Percentiles rank a stretch among this genome's conserved stretches.
phyloP scores from a whole-genome alignment of 2,329 filamentous ascomycete genomes.

The Fusarium sp. region DNA sequence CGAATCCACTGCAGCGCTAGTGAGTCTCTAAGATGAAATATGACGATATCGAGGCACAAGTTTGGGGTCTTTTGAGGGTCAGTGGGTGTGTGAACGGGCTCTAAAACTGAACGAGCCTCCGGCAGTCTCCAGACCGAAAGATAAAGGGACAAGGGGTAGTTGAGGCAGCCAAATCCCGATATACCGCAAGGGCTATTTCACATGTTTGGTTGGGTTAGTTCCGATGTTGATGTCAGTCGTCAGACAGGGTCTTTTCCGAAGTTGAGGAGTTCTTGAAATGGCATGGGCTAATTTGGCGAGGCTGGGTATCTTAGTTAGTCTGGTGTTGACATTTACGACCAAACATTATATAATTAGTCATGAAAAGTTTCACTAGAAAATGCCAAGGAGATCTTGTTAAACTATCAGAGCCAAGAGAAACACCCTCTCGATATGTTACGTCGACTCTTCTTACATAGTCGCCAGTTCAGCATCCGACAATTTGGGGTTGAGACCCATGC shows the following conservation, averaged over 20 bases:
- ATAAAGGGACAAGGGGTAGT: slow-evolving; percentile 21
- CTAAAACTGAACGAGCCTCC: slow-evolving; percentile 15
- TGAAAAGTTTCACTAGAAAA: not conserved
- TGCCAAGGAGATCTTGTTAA: not conserved
- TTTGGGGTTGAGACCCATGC: not conserved
- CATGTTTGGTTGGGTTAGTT: slow-evolving; percentile 17
- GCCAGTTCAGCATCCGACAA: slow-evolving; percentile 6
- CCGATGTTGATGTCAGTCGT: slow-evolving; percentile 31
- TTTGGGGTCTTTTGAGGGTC: slow-evolving; percentile 18
- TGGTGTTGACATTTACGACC: not conserved
- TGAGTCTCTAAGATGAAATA: slow-evolving; percentile 39
- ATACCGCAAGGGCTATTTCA: slow-evolving; percentile 9
- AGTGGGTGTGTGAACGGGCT: slow-evolving; percentile 18
- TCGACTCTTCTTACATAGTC: not conserved
- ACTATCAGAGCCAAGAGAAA: not conserved
- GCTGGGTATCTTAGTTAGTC: slow-evolving; percentile 1
- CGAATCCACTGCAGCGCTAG: slow-evolving; percentile 35
- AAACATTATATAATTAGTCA: not conserved
- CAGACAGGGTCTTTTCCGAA: slow-evolving; percentile 27
- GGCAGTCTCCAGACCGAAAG: slow-evolving; percentile 25
- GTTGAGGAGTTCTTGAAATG: slow-evolving; percentile 6
- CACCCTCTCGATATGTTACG: not conserved
- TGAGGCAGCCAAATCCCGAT: slow-evolving; percentile 6
- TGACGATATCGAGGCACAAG: slow-evolving; percentile 42
- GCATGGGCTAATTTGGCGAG: slow-evolving; percentile 7